Evolutionary conservation across 208 protist genomes (phyloP).

Genomic region (Wallacemonas rigidus): DNA sequence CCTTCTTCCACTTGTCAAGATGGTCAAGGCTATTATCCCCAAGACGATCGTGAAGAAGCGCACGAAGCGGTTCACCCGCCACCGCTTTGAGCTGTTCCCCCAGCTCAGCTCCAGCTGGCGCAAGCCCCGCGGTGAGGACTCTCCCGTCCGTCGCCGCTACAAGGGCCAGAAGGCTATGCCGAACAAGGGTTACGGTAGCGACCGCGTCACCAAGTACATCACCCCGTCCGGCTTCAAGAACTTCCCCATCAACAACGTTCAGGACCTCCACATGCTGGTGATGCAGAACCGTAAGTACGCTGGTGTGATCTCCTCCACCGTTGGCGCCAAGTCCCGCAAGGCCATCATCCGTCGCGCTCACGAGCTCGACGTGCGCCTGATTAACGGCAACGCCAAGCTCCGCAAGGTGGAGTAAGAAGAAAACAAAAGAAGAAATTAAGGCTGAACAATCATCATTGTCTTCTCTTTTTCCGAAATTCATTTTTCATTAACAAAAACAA

Average conservation of each 20-base stretch:
- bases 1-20: slow-evolving; percentile 30
- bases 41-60: slow-evolving; percentile 98
- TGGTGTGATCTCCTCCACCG: slow-evolving; percentile 96
- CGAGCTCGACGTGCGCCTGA: slow-evolving; percentile 98
- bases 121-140: slow-evolving; percentile 99
- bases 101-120: slow-evolving; percentile 96
- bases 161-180: slow-evolving; percentile 97
- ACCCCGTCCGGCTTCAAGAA: slow-evolving; percentile 97
- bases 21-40: slow-evolving; percentile 93
- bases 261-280: slow-evolving; percentile 99
- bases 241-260: slow-evolving; percentile 95
- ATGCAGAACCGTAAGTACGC: slow-evolving; percentile 99
- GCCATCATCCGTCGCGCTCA: slow-evolving; percentile 97
- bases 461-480: slow-evolving; percentile 24
- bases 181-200: slow-evolving; percentile 98
- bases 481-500: slow-evolving; percentile 25
- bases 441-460: slow-evolving; percentile 5
- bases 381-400: slow-evolving; percentile 95
- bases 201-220: slow-evolving; percentile 96
- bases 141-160: slow-evolving; percentile 96
- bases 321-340: slow-evolving; percentile 95
- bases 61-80: slow-evolving; percentile 97
- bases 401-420: slow-evolving; percentile 80
- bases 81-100: slow-evolving; percentile 94
- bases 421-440: slow-evolving; percentile 8